Evolutionary conservation across 129 eudicot species (phyloP), one percentile per base, ranked within the genome.

Genomic region (Erigeron canadensis): DNA sequence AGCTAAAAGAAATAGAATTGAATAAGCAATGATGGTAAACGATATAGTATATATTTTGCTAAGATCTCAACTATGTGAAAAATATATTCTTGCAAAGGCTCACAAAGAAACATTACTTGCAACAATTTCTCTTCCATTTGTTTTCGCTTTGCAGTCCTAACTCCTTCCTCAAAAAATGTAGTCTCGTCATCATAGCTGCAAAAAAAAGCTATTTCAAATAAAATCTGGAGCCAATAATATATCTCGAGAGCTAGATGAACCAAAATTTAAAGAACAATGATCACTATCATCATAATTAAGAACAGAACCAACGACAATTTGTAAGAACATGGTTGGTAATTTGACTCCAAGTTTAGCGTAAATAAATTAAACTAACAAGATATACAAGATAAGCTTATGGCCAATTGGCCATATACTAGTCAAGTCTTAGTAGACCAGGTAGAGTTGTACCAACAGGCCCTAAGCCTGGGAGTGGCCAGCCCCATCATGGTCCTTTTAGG

Each of bases 171-270:
- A 42, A 86, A 86, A 65, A 71, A 86, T 75, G 60, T 40, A 60
- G 92, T 53, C 75, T 86, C 92, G 13, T 37, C 60, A 45, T 86
- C 88, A 79, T 86, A 86, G 60, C 92, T 86, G 82, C 66, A 77
- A 68, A n/a, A n/a, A n/a, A n/a, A n/a, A n/a, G n/a, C n/a, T 3
- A 38, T 16, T 22, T 53, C 18, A 65, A 58, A 47, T 54, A 74
- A 39, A 16, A 9, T 50, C 7, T 41, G 46, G 22, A 63, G 17
- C 10, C 54, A 40, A 40, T 21, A 56, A 70, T 22, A 43, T 63
- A 12, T 18, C 48, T 37, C 17, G 37, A 61, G 9, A 37, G 38
- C 10, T 54, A 53, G 37, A 37, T 34, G 63, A 62, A 15, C 38
- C 38, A 63, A 4, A 68, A 51, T 38, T 6, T n/a, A 15, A 51